Percentiles rank a stretch among this genome's conserved stretches.
Evolutionary conservation across 1,284 basidiomycete genomes (phyloP).

Genomic region (Sporisorium graminicola): DNA sequence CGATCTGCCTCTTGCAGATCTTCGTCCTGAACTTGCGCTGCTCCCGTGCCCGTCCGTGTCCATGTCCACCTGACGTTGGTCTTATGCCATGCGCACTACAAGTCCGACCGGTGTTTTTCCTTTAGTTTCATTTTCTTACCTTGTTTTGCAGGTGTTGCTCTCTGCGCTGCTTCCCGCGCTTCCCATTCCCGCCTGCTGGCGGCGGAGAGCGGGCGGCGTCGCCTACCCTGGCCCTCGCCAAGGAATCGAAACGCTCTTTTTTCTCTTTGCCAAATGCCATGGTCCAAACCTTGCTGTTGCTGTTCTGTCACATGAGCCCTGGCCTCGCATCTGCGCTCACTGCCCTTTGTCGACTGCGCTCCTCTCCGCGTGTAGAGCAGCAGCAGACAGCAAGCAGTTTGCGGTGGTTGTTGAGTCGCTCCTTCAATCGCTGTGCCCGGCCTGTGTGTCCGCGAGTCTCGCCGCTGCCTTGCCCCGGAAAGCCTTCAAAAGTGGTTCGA

Average conservation of each 20-base stretch:
- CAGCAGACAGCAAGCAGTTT: background rate
- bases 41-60: background rate
- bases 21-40: background rate
- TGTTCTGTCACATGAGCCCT: constrained; percentile 6
- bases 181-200: background rate
- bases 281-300: background rate
- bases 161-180: background rate
- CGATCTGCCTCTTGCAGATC: background rate
- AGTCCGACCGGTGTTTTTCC: background rate
- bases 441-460: background rate
- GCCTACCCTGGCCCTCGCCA: constrained; percentile 2
- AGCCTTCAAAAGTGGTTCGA: background rate
- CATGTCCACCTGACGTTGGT: background rate
- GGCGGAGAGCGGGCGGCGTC: background rate
- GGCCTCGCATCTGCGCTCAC: background rate
- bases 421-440: no score
- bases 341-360: background rate
- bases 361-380: background rate
- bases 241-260: background rate
- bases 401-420: background rate
- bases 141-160: background rate
- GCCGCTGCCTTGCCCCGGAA: background rate
- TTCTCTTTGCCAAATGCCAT: background rate
- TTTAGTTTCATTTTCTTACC: background rate
- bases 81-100: background rate